A percentile compares a stretch with the other conserved stretches of the same genome.
phyloP scores from a whole-genome alignment of 148 eudicot species.

The Vaccinium corymbosum region DNA sequence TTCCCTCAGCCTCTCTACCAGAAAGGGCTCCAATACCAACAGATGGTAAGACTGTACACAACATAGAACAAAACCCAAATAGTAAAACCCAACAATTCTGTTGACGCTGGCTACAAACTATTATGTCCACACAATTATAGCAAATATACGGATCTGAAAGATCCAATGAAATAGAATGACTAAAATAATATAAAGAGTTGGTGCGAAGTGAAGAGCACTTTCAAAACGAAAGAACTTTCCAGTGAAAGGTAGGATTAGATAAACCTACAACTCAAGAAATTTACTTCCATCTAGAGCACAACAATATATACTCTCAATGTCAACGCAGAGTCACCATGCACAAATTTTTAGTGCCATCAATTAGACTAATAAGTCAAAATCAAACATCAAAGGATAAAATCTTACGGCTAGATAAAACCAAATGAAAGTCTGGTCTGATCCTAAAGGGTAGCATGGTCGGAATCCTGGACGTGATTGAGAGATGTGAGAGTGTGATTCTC shows the following conservation, averaged over 20 bases:
- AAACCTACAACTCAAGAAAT: neutral
- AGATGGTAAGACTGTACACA: conserved; percentile 74
- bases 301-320: neutral
- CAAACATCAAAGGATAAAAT: neutral
- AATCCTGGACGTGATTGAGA: no score
- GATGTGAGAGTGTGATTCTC: neutral
- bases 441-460: no score
- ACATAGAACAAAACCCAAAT: conserved; percentile 12
- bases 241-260: neutral
- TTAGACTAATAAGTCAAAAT: neutral
- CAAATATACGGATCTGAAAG: neutral
- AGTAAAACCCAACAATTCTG: conserved; percentile 1
- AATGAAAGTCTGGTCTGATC: no score
- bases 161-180: neutral
- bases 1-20: conserved; percentile 93
- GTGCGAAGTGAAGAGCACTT: conserved; percentile 7
- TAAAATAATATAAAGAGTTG: neutral
- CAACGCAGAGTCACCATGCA: neutral
- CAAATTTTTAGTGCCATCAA: neutral
- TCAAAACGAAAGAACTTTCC: neutral
- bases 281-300: neutral
- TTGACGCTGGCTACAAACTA: neutral
- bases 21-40: conserved; percentile 93
- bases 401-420: neutral
- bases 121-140: neutral